Evolutionary conservation across 345 rosid species (phyloP).

Genomic region (Euphorbia tirucalli): DNA sequence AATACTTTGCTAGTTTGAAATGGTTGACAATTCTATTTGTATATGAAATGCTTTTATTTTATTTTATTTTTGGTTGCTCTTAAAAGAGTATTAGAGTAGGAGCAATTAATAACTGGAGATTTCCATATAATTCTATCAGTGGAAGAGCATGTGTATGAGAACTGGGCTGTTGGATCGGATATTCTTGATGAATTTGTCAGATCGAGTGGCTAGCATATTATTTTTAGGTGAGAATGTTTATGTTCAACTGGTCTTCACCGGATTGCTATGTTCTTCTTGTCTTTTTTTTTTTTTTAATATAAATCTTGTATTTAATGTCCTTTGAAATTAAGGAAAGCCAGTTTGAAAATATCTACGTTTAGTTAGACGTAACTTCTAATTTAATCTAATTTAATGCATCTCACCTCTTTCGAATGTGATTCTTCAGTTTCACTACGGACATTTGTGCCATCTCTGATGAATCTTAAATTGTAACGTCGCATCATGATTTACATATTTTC

Average conservation of each 20-base stretch:
- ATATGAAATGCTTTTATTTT: neutral
- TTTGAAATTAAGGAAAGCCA: neutral
- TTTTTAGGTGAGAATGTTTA: neutral
- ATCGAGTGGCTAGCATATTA: neutral
- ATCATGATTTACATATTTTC: too few relatives aligned
- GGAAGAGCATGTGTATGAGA: neutral
- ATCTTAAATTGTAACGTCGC: too few relatives aligned
- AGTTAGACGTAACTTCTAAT: too few relatives aligned
- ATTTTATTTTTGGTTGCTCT: neutral
- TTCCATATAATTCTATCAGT: neutral
- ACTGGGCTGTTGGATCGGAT: neutral
- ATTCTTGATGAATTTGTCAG: neutral
- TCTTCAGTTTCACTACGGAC: neutral
- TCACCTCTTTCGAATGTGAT: neutral
- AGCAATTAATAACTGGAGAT: neutral
- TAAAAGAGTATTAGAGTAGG: neutral
- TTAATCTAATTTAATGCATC: neutral
- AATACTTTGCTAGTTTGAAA: neutral
- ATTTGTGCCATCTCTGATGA: too few relatives aligned
- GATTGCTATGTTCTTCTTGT: too few relatives aligned
- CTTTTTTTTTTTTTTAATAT: too few relatives aligned
- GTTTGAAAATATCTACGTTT: neutral
- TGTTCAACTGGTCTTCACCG: neutral
- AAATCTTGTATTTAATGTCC: neutral
- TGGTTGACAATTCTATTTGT: neutral